These are phyloP conservation scores for Pseudonitzschia multiseries DNA, from an alignment of 108 stramenopile species.

Conservation along the genomic window DNA sequence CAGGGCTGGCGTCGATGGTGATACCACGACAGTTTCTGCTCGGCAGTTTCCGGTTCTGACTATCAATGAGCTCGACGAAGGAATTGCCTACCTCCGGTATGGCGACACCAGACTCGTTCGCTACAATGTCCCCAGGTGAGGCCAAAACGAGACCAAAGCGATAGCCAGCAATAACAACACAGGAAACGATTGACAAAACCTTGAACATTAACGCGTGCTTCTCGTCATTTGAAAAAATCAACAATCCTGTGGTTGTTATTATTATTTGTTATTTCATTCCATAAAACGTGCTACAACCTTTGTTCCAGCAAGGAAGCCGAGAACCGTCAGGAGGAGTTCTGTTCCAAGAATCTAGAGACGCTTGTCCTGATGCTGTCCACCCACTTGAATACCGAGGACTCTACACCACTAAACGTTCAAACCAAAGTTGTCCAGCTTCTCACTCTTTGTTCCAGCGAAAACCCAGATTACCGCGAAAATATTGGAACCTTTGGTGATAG, in stretches of 20 bases:
- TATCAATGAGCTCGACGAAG: background rate
- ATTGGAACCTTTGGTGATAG: background rate
- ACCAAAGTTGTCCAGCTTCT: background rate
- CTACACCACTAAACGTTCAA: background rate
- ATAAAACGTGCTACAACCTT: background rate
- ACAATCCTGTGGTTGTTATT: background rate
- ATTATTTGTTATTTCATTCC: background rate
- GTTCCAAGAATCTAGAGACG: background rate
- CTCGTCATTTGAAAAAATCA: background rate
- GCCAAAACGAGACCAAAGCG: background rate
- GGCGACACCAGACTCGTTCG: background rate
- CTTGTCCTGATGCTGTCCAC: background rate
- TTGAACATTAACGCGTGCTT: background rate
- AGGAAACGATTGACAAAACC: background rate
- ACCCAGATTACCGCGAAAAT: constrained; percentile 6
- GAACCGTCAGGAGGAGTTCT: background rate
- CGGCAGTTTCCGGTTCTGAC: too few species aligned
- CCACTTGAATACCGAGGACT: background rate
- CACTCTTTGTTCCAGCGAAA: constrained; percentile 16
- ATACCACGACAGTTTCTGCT: too few species aligned
- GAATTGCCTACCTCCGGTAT: background rate
- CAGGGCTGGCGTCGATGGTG: too few species aligned
- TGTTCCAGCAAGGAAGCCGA: background rate
- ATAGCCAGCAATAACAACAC: background rate
- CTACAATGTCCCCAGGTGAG: background rate